Conservation (phyloP, 768 basidiomycete species). For the Mycena venus region DNA sequence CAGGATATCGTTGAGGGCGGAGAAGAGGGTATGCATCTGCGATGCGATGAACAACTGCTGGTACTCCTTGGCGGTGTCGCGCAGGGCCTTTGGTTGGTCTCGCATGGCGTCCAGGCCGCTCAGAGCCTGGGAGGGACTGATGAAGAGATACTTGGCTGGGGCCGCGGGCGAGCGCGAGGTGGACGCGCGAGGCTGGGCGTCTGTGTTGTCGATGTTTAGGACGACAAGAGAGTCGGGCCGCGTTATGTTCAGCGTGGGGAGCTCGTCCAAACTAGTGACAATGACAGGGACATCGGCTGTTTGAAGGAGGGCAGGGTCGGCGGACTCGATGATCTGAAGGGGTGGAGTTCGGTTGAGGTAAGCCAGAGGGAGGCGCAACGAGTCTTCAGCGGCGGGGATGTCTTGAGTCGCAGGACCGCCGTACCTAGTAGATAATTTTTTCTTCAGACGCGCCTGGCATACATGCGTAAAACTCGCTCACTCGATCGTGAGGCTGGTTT, state of each 20-base stretch:
- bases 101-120: conserved; percentile 64
- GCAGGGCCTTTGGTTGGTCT: conserved; percentile 56
- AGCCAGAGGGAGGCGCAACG: conserved; percentile 56
- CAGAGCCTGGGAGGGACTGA: conserved; percentile 73
- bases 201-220: conserved; percentile 37
- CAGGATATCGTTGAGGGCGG: conserved; percentile 49
- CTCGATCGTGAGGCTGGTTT: conserved; percentile 53
- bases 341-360: conserved; percentile 72
- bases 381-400: conserved; percentile 29
- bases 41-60: conserved; percentile 75
- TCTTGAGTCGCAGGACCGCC: conserved; percentile 26
- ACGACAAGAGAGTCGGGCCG: conserved; percentile 32
- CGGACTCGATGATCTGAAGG: conserved; percentile 60
- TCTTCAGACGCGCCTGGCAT: conserved; percentile 46
- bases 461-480: conserved; percentile 49
- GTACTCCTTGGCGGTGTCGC: conserved; percentile 70
- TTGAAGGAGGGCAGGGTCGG: conserved; percentile 40
- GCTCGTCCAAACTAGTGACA: conserved; percentile 47
- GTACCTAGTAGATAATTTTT: conserved; percentile 8
- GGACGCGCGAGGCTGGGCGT: conserved; percentile 21
- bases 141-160: conserved; percentile 53
- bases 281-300: conserved; percentile 75
- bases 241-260: conserved; percentile 15
- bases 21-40: conserved; percentile 63
- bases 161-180: conserved; percentile 41